Evolutionary conservation across 306 rosid species (phyloP).

Genomic region (Cicer cuneatum): DNA sequence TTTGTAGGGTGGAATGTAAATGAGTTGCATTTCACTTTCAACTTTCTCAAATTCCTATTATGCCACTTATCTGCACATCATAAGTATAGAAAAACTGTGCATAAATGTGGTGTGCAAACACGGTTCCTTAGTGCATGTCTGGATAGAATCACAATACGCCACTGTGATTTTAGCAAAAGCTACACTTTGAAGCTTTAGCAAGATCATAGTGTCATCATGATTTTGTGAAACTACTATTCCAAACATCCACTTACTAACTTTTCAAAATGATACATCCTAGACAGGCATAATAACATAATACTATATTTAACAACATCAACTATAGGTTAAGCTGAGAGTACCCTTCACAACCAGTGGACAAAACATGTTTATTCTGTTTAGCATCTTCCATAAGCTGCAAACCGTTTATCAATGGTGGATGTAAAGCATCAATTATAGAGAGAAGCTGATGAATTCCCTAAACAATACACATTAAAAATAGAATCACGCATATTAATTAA

Average conservation of each 20-base stretch:
- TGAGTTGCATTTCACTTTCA: constrained; percentile 15
- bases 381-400: constrained; percentile 54
- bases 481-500: constrained; percentile 16
- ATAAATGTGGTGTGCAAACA: neutral
- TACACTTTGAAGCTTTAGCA: too few species aligned
- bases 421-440: constrained; percentile 44
- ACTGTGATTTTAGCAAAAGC: too few species aligned
- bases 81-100: neutral
- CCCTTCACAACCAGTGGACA: constrained; percentile 78
- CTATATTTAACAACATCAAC: neutral
- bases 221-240: too few species aligned
- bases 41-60: neutral
- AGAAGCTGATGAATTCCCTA: constrained; percentile 54
- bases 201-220: too few species aligned
- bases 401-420: constrained; percentile 50
- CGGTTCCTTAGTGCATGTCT: neutral
- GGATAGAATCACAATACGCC: too few species aligned
- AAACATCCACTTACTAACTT: neutral
- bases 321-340: constrained; percentile 35
- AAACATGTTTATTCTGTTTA: constrained; percentile 50
- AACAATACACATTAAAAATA: constrained; percentile 4
- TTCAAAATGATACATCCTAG: constrained; percentile 1
- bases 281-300: neutral
- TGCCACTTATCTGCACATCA: neutral
- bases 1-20: constrained; percentile 10